These are phyloP conservation scores for Aspergillus felis DNA, from an alignment of 2,329 filamentous ascomycete genomes.

Conservation along the genomic window DNA sequence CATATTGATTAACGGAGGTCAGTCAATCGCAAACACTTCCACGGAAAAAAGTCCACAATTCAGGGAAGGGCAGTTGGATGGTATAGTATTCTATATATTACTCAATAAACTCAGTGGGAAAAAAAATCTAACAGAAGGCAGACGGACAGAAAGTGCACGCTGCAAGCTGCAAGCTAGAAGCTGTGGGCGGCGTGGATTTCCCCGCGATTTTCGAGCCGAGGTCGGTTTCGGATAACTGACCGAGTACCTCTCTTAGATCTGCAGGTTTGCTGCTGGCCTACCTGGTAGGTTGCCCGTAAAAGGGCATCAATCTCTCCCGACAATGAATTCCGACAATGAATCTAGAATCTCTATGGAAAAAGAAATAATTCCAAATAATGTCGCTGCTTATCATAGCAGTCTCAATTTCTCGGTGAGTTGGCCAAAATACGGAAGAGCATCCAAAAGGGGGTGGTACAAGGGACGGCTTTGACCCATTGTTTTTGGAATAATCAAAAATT, in stretches of 20 bases:
- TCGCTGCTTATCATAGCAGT: neutral
- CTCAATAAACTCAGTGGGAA: neutral
- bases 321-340: no score
- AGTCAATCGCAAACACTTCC: neutral
- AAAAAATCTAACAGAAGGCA: neutral
- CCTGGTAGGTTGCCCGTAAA: neutral
- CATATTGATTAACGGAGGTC: slow-evolving; percentile 51
- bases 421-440: neutral
- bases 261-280: neutral
- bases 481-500: neutral
- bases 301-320: neutral
- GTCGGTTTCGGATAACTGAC: slow-evolving; percentile 12
- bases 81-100: neutral
- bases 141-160: neutral
- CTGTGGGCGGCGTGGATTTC: neutral
- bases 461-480: neutral
- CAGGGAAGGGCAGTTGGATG: neutral
- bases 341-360: neutral
- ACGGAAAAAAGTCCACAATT: neutral
- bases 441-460: neutral
- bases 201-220: slow-evolving; percentile 12
- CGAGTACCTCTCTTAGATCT: neutral
- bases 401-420: neutral
- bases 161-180: slow-evolving; percentile 1
- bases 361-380: neutral